Base-by-base conservation (phyloP, 2,329 filamentous ascomycete species). In the Colletotrichum lentis region DNA sequence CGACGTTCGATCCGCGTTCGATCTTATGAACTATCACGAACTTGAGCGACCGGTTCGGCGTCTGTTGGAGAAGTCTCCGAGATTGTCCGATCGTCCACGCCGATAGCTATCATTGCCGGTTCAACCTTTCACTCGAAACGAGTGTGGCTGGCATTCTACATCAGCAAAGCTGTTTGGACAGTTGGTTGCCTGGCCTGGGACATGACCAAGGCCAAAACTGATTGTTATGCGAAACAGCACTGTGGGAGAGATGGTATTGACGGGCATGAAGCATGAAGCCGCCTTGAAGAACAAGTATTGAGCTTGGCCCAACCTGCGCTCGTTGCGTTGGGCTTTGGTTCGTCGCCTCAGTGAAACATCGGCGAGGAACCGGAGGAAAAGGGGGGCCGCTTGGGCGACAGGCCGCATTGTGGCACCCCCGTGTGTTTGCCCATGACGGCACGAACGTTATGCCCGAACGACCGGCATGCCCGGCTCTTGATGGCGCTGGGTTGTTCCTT, bases 401-500 rank as follows among this genome's bases (percentile, higher is more conserved):
- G 47, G 41, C 54, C 54, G 61, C 65, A 37, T 4, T 20, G 54
- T 43, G 61, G 61, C 65, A 65, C 65, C 61, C 59, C 53, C 61
- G 65, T 49, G 44, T 50, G 43, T 55, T 59, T 55, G 35, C n/a
- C 49, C 54, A 56, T 27, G n/a, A 54, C 35, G 49, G 53, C 49
- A 50, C 22, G 46, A 55, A 65, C 49, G 43, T 68, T 24, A 59
- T 58, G 61, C 31, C 61, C 35, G 54, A 54, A 43, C 54, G 61
- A 24, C 54, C 65, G 65, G 65, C 61, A 43, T 68, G 47, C 41
- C 54, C 61, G 65, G 65, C 35, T 53, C 27, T 10, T n/a, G 6
- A 16, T 10, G 18, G 7, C 16, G 12, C 49, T 31, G 57, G 62
- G 65, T 58, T 59, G 37, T 37, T 37, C 65, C 65, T 27, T 54